Base-by-base conservation (phyloP, 139 green algal species). In the Ostreobium quekettii region DNA sequence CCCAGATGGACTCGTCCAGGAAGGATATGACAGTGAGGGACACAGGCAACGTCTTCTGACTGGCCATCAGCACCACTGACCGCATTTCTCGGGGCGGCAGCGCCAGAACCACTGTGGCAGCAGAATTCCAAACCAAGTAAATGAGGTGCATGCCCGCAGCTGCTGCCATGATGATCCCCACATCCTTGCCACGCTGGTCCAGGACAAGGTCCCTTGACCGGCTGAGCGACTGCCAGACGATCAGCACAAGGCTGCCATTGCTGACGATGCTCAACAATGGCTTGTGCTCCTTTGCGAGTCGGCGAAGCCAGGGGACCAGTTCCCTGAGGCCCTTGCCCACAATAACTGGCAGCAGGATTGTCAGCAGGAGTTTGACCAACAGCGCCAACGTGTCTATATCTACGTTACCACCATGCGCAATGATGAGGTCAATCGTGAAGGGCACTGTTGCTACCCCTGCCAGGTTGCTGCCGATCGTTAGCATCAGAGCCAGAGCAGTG, bases 401-500 rank as follows among this genome's bases (percentile, higher is more conserved):
- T n/a, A 79, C 76, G 22, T 74, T 66, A 5, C 64, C 73, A 30
- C 75, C 74, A 33, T 36, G 66, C 0, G 71, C 64, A 1, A 91
- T 74, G 29, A 91, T 71, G 26, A 80, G 33, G 4, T 80, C 79
- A 4, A 91, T 80, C 38, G 80, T 71, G 0, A 88, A 58, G 0
- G 87, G 87, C 5, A 80, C 74, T 4, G 86, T 91, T 47, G 90
- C 71, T 37, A 96, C 86, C 22, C 79, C 89, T 0, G 90, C 33
- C 22, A 95, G 49, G 75, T 96, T 96, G 48, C 78, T 85, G 38
- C 28, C 66, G 4, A 93, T 85, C 3, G 84, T 92, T 36, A 96
- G 81, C 48, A 93, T 74, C 19, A 96, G 77, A 7, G 85, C 85
- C 47, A 96, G 74, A 3, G 88, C 82, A 1, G 73, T 73, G 59